Evolutionary conservation across 306 rosid genomes (phyloP).

Genomic region (Ormosia emarginata): DNA sequence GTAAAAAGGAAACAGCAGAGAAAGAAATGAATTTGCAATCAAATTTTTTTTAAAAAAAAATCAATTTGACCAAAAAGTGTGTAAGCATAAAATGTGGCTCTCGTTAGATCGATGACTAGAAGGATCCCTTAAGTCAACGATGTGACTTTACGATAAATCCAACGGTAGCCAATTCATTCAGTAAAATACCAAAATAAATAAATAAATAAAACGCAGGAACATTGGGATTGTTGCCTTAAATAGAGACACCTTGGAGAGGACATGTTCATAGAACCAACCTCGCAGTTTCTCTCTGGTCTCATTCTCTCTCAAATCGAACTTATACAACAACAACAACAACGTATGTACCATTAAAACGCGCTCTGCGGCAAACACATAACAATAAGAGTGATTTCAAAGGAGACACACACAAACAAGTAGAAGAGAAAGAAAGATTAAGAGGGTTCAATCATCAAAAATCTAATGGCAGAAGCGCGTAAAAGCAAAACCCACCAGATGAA

Average conservation of each 20-base stretch:
- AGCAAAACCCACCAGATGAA: conserved; percentile 3
- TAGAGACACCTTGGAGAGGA: neutral
- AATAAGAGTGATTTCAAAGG: neutral
- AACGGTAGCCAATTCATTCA: neutral
- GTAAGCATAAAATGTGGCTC: neutral
- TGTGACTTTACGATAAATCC: neutral
- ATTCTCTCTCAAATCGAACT: neutral
- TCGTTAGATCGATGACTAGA: neutral
- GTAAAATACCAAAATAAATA: neutral
- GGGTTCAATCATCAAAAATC: neutral
- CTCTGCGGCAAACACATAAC: neutral
- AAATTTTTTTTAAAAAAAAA: too few species aligned
- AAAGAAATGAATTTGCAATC: neutral
- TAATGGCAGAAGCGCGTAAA: conserved; percentile 10
- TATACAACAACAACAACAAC: too few species aligned
- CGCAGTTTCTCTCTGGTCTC: neutral
- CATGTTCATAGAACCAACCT: conserved; percentile 15
- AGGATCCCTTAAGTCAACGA: neutral
- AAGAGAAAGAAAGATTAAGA: neutral
- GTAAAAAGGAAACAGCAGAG: neutral
- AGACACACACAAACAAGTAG: neutral
- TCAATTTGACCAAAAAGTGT: too few species aligned
- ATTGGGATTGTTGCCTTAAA: neutral
- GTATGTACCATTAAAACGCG: neutral
- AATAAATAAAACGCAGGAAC: neutral